A percentile compares a stretch with the other conserved stretches of the same genome.
Evolutionary conservation across 306 rosid species (phyloP).

Genomic region (Senna siamea): DNA sequence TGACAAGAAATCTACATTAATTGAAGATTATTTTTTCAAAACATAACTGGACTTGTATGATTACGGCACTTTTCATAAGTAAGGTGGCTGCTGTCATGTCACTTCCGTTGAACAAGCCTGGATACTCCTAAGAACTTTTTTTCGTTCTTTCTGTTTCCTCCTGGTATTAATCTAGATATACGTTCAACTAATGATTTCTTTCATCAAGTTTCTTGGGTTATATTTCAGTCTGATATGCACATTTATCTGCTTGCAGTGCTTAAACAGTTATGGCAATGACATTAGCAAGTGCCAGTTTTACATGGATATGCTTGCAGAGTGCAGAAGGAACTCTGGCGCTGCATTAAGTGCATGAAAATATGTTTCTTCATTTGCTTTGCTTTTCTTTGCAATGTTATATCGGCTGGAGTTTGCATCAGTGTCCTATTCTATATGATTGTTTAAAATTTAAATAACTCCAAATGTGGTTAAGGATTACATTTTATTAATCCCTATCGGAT

Average conservation of each 20-base stretch:
- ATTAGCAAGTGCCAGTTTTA: conserved; percentile 73
- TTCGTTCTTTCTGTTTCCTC: background rate
- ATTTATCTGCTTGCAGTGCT: conserved; percentile 53
- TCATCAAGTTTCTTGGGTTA: background rate
- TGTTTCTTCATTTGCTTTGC: background rate
- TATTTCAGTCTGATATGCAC: background rate
- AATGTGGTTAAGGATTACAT: conserved; percentile 23
- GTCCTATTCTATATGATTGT: conserved; percentile 15
- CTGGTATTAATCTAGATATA: background rate
- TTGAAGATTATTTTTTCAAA: background rate
- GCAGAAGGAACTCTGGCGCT: conserved; percentile 58
- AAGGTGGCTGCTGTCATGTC: background rate
- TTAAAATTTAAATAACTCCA: conserved; percentile 18
- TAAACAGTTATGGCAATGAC: conserved; percentile 60
- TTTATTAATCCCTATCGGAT: conserved; percentile 23
- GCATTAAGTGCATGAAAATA: conserved; percentile 48
- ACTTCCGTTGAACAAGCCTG: background rate
- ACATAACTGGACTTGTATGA: background rate
- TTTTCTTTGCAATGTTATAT: background rate
- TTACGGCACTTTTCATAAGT: background rate
- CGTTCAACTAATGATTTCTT: background rate
- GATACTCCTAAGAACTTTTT: background rate
- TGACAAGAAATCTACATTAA: background rate
- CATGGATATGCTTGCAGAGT: conserved; percentile 67
- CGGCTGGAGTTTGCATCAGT: conserved; percentile 25